A percentile compares a stretch with the other conserved stretches of the same genome.
Conservation (phyloP, 495 filamentous ascomycete species). For the Apiosordaria backusii region DNA sequence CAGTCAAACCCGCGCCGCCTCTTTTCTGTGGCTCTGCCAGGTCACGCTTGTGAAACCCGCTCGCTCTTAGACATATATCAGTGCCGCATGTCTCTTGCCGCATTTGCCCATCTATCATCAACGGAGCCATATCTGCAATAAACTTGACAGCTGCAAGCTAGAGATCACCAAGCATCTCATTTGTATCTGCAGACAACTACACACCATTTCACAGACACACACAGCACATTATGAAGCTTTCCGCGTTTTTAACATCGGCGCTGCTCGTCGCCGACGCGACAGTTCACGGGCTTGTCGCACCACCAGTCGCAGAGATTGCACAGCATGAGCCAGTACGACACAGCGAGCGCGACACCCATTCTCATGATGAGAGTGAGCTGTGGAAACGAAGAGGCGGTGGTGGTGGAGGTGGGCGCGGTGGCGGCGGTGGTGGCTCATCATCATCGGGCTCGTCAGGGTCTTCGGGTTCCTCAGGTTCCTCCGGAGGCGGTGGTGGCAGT, state of each 20-base stretch:
- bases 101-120: not conserved
- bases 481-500: not conserved
- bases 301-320: conserved; percentile 21
- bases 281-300: conserved; percentile 14
- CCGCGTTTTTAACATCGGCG: conserved; percentile 8
- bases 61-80: not conserved
- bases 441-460: conserved; percentile 23
- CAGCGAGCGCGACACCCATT: conserved; percentile 23
- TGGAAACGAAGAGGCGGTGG: conserved; percentile 58
- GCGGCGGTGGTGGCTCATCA: conserved; percentile 30
- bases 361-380: conserved; percentile 33
- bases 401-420: conserved; percentile 48
- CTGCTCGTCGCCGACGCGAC: conserved; percentile 18
- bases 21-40: not conserved
- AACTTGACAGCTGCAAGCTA: not conserved
- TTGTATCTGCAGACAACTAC: not conserved
- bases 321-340: conserved; percentile 23
- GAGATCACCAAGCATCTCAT: not conserved
- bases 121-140: not conserved
- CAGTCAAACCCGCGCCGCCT: not conserved
- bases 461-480: conserved; percentile 3
- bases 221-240: conserved; percentile 9
- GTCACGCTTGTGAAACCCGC: not conserved
- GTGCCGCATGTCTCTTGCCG: not conserved
- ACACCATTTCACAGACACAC: not conserved